Percentiles rank a stretch among this genome's conserved stretches.
Conservation (phyloP, 1,284 basidiomycete species). For the Neotropicomus parvogracilis region DNA sequence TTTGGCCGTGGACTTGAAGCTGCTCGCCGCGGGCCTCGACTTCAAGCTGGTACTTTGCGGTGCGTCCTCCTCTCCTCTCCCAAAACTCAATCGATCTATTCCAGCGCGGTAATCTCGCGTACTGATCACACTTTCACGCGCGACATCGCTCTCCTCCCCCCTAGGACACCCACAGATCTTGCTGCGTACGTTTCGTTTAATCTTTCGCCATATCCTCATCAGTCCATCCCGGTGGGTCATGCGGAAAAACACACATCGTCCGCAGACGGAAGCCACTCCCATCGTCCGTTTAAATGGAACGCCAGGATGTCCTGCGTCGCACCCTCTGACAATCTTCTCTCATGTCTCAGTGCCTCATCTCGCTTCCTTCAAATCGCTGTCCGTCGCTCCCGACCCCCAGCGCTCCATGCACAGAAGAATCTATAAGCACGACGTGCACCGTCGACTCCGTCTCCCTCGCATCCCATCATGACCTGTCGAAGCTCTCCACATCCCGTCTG, state of each 20-base stretch:
- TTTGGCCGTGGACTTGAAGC: constrained; percentile 20
- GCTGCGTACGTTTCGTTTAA: constrained; percentile 20
- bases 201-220: constrained; percentile 25
- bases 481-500: constrained; percentile 46
- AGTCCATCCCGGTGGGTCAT: constrained; percentile 15
- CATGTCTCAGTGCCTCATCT: constrained; percentile 21
- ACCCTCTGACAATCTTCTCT: constrained; percentile 7
- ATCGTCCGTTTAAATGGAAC: constrained; percentile 27
- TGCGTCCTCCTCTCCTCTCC: neutral
- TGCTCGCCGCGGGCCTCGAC: constrained; percentile 16
- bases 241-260: constrained; percentile 16
- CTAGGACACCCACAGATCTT: constrained; percentile 7
- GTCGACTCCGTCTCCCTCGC: constrained; percentile 25
- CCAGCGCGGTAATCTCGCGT: constrained; percentile 29
- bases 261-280: constrained; percentile 23
- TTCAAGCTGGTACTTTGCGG: neutral
- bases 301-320: constrained; percentile 1
- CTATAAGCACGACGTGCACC: constrained; percentile 17
- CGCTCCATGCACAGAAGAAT: constrained; percentile 21
- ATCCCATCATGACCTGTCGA: constrained; percentile 21
- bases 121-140: constrained; percentile 11
- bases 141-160: constrained; percentile 8
- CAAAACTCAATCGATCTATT: constrained; percentile 21
- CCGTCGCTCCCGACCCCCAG: constrained; percentile 2
- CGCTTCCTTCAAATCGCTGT: constrained; percentile 19